Evolutionary conservation across 2,329 filamentous ascomycete species (phyloP), one percentile per base, ranked within the genome.

Genomic region (Alternaria panax): DNA sequence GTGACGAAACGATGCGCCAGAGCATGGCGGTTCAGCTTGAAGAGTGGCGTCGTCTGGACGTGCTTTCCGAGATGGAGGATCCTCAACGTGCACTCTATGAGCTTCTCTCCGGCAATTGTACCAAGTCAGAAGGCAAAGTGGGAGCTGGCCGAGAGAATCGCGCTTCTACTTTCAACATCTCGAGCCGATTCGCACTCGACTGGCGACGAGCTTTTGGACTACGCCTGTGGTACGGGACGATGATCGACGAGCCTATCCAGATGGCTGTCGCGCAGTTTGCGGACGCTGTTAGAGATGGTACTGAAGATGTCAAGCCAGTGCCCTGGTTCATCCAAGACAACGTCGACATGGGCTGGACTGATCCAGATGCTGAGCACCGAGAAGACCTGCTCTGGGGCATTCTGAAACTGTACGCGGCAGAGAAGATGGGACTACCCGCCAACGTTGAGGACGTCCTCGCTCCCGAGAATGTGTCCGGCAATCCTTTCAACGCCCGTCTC

Each of bases 151-250:
- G 90, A 8, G 95, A 98, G 77, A 92, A 98, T 78, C 89, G 91
- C 43, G 86, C 90, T 38, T 86, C 89, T 14, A 90, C 90, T 0
- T 97, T 99, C 73, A 85, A 88, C 54, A 91, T 99, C 65, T 91
- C 92, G 1, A 86, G 91, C 69, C 89, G 89, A 46, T 99, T 97
- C 75, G 88, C 88, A 5, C 83, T 99, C 34, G 91, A 96, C 75
- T 99, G 95, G 95, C 89, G 92, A 76, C 93, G 96, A 73, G 90
- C 93, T 0, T 97, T 99, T 77, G 94, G 92, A 11, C 84, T 99
- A 50, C 88, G 93, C 42, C 83, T 99, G 2, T 98, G 93, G 91
- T 99, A 97, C 76, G 89, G 89, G 43, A 91, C 88, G 40, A 84
- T 86, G 2, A 82, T 86, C 32, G 84, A 88, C 38, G 90, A 93